Evolutionary conservation across 129 eudicot species (phyloP), one percentile per base, ranked within the genome.

Genomic region (Helianthus tuberosus): DNA sequence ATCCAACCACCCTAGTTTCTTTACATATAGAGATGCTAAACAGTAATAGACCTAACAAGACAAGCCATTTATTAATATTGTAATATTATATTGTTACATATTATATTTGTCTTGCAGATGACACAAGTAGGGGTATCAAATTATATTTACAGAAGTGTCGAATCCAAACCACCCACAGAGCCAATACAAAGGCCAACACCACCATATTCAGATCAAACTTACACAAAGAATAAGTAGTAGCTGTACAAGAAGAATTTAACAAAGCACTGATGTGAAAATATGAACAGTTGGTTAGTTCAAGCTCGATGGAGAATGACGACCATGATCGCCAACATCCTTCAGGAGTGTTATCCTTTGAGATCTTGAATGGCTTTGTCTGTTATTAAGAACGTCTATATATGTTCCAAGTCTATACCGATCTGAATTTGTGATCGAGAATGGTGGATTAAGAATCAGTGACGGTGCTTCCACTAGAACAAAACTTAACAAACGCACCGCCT

Each of bases 401-500:
- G 80, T 88, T 76, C 91, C 84, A 46, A 93, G 86, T 71, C 96
- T 84, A 75, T 87, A 86, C 3, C 96, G 91, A 61, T 93, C 98
- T 1, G 96, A 86, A 72, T 81, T 90, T 20, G 96, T 90, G 66
- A 90, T 90, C 17, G 96, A 82, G 75, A 93, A 90, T 7, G 96
- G 98, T 70, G 98, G 96, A 69, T 93, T 93, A 43, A 93, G 79
- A 64, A 88, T 84, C 58, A 93, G 90, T n/a, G 85, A 86, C 11
- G 98, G 97, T 29, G 91, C 98, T 86, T 94, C 98, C 81, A 88
- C 96, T 14, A 90, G 80, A 59, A 94, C 91, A 73, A 94, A 94
- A 10, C 52, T 77, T 66, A 91, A 76, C 72, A 91, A 74, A 7
- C 84, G 76, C 16, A 88, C 92, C 48, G 96, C 97, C 78, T 86